phyloP scores from a whole-genome alignment of 208 protist genomes.

The Jaenimonas drosophilae region DNA sequence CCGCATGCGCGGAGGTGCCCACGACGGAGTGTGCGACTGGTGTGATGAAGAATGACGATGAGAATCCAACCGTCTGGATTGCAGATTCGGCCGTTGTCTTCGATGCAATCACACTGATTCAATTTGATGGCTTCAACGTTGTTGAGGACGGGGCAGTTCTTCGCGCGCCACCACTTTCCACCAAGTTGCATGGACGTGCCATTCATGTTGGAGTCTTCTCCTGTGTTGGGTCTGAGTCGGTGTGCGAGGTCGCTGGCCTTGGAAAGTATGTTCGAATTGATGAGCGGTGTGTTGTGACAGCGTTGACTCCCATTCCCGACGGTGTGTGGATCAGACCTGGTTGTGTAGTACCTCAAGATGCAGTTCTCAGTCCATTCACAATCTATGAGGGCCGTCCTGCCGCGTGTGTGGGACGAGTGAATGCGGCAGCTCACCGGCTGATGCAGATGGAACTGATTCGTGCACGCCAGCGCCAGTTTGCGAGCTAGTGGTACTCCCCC shows the following conservation, averaged over 20 bases:
- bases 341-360: constrained; percentile 35
- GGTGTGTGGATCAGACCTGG: constrained; percentile 46
- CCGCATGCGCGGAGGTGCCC: too few relatives aligned
- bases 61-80: not conserved
- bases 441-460: constrained; percentile 33
- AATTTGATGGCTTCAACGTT: not conserved
- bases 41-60: not conserved
- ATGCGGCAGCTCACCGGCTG: constrained; percentile 24
- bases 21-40: not conserved
- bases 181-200: not conserved
- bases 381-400: constrained; percentile 46
- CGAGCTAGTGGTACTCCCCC: too few relatives aligned
- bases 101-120: not conserved
- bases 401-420: constrained; percentile 16
- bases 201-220: constrained; percentile 33
- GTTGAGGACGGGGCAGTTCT: constrained; percentile 1
- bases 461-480: too few relatives aligned
- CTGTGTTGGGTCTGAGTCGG: constrained; percentile 29
- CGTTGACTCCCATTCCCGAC: too few relatives aligned
- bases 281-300: too few relatives aligned
- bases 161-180: not conserved
- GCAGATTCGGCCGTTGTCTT: not conserved
- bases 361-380: constrained; percentile 42
- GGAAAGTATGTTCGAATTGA: not conserved
- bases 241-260: constrained; percentile 47